A percentile compares a stretch with the other conserved stretches of the same genome.
Conservation (phyloP, 1,284 basidiomycete genomes). For the Rhizoctonia solani region DNA sequence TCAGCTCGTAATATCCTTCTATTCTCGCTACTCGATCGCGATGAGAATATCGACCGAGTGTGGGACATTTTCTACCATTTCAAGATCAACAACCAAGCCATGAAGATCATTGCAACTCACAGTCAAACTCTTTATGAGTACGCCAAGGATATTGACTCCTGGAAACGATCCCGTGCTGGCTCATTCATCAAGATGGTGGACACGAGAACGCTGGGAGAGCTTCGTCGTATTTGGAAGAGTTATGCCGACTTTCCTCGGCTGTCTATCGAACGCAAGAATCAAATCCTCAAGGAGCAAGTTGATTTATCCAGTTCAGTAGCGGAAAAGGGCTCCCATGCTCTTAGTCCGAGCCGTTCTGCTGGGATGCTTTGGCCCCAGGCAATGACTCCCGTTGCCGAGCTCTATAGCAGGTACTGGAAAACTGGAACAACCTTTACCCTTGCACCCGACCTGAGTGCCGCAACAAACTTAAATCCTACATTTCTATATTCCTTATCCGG, state of each 20-base stretch:
- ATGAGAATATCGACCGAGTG: not conserved
- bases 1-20: constrained; percentile 18
- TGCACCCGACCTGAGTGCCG: not conserved
- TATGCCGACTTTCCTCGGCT: not conserved
- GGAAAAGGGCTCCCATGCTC: not conserved
- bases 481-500: constrained; percentile 11
- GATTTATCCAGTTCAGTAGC: not conserved
- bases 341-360: not conserved
- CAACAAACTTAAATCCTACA: constrained; percentile 12
- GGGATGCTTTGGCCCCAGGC: constrained; percentile 11
- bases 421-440: not conserved
- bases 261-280: not conserved
- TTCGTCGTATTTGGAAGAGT: constrained; percentile 4
- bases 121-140: not conserved
- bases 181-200: not conserved
- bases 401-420: constrained; percentile 16
- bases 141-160: not conserved
- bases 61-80: constrained; percentile 29
- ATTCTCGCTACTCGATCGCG: not conserved
- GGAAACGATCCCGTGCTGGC: not conserved
- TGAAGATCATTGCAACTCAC: not conserved
- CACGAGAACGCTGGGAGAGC: not conserved
- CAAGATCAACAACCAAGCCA: constrained; percentile 1
- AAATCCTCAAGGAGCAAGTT: not conserved
- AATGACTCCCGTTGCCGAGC: not conserved